Conservation (phyloP, 345 rosid genomes). For the Fremontodendron californicum region DNA sequence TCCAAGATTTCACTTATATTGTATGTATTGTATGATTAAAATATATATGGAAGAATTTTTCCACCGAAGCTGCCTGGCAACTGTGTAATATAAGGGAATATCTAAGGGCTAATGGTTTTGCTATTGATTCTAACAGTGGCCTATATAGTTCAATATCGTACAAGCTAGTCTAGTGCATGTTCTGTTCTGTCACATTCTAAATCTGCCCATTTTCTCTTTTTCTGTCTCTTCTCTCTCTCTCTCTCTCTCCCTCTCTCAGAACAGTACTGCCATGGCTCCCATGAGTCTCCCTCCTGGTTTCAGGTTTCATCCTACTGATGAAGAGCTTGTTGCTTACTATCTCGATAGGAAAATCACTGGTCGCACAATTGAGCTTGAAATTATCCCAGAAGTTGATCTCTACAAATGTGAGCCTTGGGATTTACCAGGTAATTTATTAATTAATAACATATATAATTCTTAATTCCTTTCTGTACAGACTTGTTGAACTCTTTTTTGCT, state of each 20-base stretch:
- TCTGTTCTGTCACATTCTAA: slow-evolving; percentile 1
- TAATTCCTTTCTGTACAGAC: neutral
- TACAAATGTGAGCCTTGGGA: slow-evolving; percentile 87
- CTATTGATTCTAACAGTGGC: slow-evolving; percentile 29
- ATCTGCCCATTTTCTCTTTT: slow-evolving; percentile 14
- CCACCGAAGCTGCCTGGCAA: slow-evolving; percentile 11
- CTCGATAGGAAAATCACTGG: slow-evolving; percentile 63
- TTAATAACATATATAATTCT: neutral
- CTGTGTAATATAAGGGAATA: slow-evolving; percentile 5
- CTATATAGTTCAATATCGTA: slow-evolving; percentile 37
- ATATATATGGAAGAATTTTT: neutral
- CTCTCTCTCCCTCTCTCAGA: neutral
- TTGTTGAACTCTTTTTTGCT: no score
- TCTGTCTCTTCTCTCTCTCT: neutral
- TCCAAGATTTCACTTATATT: no score
- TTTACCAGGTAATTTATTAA: slow-evolving; percentile 75
- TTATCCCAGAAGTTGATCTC: slow-evolving; percentile 75
- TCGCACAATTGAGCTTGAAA: slow-evolving; percentile 59
- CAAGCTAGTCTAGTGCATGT: slow-evolving; percentile 12
- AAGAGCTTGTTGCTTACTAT: slow-evolving; percentile 74
- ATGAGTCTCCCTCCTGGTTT: slow-evolving; percentile 83
- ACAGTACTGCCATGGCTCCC: slow-evolving; percentile 42
- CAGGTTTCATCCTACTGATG: slow-evolving; percentile 82
- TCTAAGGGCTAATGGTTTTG: slow-evolving; percentile 16
- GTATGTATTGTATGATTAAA: neutral